Base-by-base conservation (phyloP, 805 yeast species). In the Myxozyma monticola region DNA sequence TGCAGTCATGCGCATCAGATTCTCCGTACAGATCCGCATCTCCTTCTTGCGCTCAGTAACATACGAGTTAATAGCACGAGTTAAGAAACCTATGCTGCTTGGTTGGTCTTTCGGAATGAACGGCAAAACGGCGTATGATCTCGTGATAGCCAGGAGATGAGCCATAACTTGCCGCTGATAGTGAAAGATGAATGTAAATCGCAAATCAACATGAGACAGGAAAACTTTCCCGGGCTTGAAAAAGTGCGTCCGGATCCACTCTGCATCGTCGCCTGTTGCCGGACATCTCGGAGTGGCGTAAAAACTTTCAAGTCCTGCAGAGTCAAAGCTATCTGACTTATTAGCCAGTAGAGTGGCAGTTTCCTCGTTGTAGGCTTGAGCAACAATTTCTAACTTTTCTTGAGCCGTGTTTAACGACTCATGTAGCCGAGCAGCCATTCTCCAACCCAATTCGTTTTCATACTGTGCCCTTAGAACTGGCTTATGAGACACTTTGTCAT, bases 141-240 rank as follows among this genome's bases (percentile, higher is more conserved):
- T 35, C 1, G 42, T 33, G 7, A 46, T 9, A 17, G 26, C 28
- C 10, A 14, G 50, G 21, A 50, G 7, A 21, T 45, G 46, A n/a
- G 51, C 15, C 12, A 37, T 18, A 12, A 50, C 30, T n/a, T 38
- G 31, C 14, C 31, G 35, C 12, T 14, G 24, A 20, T 43, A 38
- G 22, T 37, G 38, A 25, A 35, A 48, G 17, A 36, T 26, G 2
- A 31, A 17, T 21, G 48, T 28, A n/a, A 51, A 14, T 10, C 46
- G 43, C 4, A 49, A 46, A 28, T 48, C 56, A 22, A 42, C 47
- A 21, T 38, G 17, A 9, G 45, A 36, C 8, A 33, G 36, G 31
- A 29, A 48, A 14, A 28, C 18, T 15, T 48, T 21, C 9, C 10
- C 9, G 5, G 53, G 53, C 22, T 42, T 42, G 17, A 50, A 50